phyloP scores from a whole-genome alignment of 345 rosid genomes.

The Turritis glabra region DNA sequence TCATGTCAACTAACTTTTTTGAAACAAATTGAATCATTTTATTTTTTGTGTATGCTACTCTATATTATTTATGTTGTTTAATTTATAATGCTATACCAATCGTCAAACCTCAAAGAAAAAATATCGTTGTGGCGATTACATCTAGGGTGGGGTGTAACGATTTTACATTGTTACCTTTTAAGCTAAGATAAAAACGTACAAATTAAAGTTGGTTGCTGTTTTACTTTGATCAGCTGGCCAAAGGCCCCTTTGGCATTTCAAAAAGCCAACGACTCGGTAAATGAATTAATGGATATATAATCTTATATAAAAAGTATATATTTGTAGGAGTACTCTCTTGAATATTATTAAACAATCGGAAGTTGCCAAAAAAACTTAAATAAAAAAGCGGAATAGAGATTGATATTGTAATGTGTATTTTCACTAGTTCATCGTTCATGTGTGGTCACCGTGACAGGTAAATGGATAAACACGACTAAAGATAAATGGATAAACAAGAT shows the following conservation, averaged over 20 bases:
- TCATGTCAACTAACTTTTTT: too few species aligned
- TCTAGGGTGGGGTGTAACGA: background rate
- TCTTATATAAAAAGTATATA: background rate
- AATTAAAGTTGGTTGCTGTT: conserved; percentile 4
- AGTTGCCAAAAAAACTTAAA: background rate
- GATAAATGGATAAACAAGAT: conserved; percentile 21
- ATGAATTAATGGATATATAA: background rate
- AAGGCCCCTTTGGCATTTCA: conserved; percentile 20
- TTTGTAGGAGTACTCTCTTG: background rate
- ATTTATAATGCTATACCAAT: background rate
- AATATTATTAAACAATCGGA: background rate
- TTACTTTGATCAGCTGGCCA: background rate
- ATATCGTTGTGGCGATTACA: conserved; percentile 3
- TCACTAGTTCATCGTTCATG: background rate
- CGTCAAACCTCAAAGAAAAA: background rate
- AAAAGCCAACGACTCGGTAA: conserved; percentile 23
- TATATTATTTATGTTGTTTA: background rate
- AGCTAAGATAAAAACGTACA: background rate
- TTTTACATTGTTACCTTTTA: conserved; percentile 23
- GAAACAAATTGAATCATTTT: background rate
- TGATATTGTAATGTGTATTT: background rate
- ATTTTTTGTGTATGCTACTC: background rate
- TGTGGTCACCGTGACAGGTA: background rate
- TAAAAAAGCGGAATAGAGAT: background rate
- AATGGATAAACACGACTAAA: conserved; percentile 8